Base-by-base conservation (phyloP, 2,329 filamentous ascomycete genomes). In the Curvularia hawaiiensis region DNA sequence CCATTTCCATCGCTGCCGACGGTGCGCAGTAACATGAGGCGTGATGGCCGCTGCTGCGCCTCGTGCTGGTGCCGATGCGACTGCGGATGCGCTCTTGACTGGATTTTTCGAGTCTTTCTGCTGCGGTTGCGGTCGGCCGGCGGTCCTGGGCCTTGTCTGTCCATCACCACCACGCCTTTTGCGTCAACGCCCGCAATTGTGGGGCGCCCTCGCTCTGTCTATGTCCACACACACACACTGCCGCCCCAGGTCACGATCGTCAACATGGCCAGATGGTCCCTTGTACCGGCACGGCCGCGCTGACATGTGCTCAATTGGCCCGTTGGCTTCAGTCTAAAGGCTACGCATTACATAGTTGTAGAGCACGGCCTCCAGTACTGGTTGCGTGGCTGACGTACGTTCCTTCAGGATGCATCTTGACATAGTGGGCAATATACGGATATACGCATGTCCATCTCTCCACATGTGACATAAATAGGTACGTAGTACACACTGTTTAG, bases 1-100 rank as follows among this genome's bases (percentile, higher is more conserved):
- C 73, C 74, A 74, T 75, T 26, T 54, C 51, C 73, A 72, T 75
- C 52, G 61, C 68, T 67, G 63, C 64, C 61, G 40, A 52, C 55
- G 59, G 63, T 63, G 64, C 67, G 69, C 66, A 68, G 64, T 52
- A 68, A 69, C 71, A 73, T 74, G 66, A 59, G 53, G 62, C 51
- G 61, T 49, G 43, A 61, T 60, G 56, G 61, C 66, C 63, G 65
- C 63, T 56, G 52, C 20, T 58, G 65, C 59, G 62, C 58, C 55
- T 55, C 49, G 55, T 49, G 55, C 43, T 54, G 59, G 60, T 57
- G 62, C 50, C 26, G 40, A 57, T 57, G 58, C 43, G 55, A 57
- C 56, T 49, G 50, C 57, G 58, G 55, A 61, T 56, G 58, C 53
- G 58, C 49, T 50, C 54, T 59, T 30, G 24, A 53, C 44, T 52